A percentile compares a stretch with the other conserved stretches of the same genome.
Evolutionary conservation across 306 rosid species (phyloP).

Genomic region (Cucurbita argyrosperma): DNA sequence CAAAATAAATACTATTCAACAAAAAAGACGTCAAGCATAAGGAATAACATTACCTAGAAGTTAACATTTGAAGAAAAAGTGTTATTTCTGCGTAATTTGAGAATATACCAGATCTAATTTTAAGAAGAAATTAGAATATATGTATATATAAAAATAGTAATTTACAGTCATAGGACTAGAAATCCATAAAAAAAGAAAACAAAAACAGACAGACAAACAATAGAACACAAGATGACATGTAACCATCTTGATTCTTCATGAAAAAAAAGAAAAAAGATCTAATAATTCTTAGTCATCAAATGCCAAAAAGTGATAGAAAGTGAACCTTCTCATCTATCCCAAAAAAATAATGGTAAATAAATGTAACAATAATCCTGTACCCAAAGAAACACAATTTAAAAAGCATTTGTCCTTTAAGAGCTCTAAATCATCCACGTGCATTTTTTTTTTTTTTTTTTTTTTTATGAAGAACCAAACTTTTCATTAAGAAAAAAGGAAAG

Average conservation of each 20-base stretch:
- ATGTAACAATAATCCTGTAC: neutral
- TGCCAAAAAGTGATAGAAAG: neutral
- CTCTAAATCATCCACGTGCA: neutral
- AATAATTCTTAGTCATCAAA: neutral
- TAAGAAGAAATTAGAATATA: neutral
- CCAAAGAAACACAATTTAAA: neutral
- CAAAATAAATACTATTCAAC: constrained; percentile 8
- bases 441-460: too few relatives aligned
- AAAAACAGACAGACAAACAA: neutral
- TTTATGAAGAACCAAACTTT: too few relatives aligned
- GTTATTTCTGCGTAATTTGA: neutral
- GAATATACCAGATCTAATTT: neutral
- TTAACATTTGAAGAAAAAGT: neutral
- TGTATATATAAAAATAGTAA: too few relatives aligned
- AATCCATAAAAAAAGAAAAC: too few relatives aligned
- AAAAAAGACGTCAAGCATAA: neutral
- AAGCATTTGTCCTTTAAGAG: neutral
- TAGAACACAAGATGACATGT: neutral
- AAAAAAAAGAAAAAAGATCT: neutral
- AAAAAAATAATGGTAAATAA: neutral
- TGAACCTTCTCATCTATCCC: neutral
- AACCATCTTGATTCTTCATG: neutral
- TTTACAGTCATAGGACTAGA: too few relatives aligned
- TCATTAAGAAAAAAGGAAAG: too few relatives aligned
- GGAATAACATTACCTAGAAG: neutral